phyloP scores from a whole-genome alignment of 768 basidiomycete genomes.

The Termitomyces sp. region DNA sequence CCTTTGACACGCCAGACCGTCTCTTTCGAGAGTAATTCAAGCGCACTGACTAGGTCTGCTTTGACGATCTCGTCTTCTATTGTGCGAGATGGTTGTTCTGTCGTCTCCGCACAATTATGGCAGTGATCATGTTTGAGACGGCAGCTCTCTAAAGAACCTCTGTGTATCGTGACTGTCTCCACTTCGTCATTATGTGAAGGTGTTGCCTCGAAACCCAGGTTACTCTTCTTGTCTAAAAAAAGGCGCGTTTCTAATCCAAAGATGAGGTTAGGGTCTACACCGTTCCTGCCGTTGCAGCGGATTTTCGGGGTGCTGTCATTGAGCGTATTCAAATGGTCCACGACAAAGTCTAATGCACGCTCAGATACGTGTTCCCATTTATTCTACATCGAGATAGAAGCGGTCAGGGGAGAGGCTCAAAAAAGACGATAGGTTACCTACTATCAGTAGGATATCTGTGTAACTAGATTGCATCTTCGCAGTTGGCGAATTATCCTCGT shows the following conservation, averaged over 20 bases:
- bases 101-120: slow-evolving; percentile 6
- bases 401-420: background rate
- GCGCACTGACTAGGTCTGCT: slow-evolving; percentile 36
- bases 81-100: background rate
- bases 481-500: slow-evolving; percentile 88
- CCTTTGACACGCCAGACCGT: slow-evolving; percentile 82
- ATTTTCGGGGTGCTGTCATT: slow-evolving; percentile 90
- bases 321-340: slow-evolving; percentile 84
- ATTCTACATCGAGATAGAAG: slow-evolving; percentile 46
- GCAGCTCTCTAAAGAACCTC: slow-evolving; percentile 25
- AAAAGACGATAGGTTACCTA: slow-evolving; percentile 28
- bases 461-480: slow-evolving; percentile 96
- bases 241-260: slow-evolving; percentile 90
- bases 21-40: slow-evolving; percentile 57
- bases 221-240: slow-evolving; percentile 33
- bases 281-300: slow-evolving; percentile 52
- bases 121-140: background rate
- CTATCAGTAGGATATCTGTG: slow-evolving; percentile 85
- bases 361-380: slow-evolving; percentile 89
- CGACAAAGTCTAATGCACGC: slow-evolving; percentile 69
- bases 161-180: slow-evolving; percentile 65
- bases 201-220: slow-evolving; percentile 8
- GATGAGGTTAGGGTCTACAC: slow-evolving; percentile 72
- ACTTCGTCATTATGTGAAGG: slow-evolving; percentile 75
- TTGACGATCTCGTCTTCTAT: slow-evolving; percentile 25